Evolutionary conservation across 345 rosid genomes (phyloP).

Genomic region (Populus ilicifolia): DNA sequence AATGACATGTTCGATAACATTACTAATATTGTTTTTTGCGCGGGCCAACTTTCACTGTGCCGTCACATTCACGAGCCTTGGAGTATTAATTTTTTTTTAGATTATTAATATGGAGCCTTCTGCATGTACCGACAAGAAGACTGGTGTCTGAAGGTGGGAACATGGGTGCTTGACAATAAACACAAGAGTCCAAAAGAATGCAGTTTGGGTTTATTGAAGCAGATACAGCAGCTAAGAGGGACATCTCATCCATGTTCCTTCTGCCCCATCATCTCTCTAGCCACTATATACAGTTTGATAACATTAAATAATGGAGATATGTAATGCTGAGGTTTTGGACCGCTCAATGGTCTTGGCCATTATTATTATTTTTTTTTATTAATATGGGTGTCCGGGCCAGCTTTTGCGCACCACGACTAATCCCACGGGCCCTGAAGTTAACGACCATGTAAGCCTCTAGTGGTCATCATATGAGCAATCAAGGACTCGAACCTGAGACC

Average conservation of each 20-base stretch:
- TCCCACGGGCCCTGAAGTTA: accelerated
- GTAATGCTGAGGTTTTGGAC: not conserved
- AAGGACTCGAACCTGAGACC: no score
- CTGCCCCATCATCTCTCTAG: constrained; percentile 1
- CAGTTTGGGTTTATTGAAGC: not conserved
- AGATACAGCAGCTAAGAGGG: not conserved
- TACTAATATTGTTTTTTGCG: no score
- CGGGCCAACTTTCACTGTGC: not conserved
- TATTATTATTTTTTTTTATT: no score
- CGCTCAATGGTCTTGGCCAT: not conserved
- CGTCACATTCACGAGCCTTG: not conserved
- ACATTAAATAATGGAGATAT: not conserved
- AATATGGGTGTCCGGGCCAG: no score
- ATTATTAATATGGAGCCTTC: not conserved
- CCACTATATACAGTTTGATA: accelerated
- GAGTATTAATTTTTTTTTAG: no score
- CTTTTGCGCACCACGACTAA: no score
- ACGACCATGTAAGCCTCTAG: no score
- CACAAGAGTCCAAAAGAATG: not conserved
- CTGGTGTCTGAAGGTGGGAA: not conserved
- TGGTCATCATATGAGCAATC: no score
- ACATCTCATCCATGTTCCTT: constrained; percentile 24
- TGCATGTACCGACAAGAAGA: not conserved
- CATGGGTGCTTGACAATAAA: not conserved
- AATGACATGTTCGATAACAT: no score